Evolutionary conservation across 1,284 basidiomycete genomes (phyloP), one percentile per base, ranked within the genome.

Genomic region (Clitocybe nebularis): DNA sequence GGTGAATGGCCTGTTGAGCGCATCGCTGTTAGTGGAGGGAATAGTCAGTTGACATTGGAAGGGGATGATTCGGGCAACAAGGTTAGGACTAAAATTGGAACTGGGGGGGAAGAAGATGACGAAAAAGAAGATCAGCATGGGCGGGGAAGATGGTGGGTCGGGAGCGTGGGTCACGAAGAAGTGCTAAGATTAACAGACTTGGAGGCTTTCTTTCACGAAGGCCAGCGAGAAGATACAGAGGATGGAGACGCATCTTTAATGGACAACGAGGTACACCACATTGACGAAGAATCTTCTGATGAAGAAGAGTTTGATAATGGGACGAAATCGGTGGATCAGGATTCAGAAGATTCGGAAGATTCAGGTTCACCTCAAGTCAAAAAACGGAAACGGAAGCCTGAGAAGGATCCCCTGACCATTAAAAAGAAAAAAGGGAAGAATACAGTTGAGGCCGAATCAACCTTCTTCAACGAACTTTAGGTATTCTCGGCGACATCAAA

Each of bases 141-240:
- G 34, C 44, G 49, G 22, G 53, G 56, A 11, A 57, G 74, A 3
- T 79, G 79, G 63, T 93, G 92, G 87, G 75, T 95, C 11, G 94
- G 83, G n/a, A 93, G 90, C 59, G 88, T 85, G n/a, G 90, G 89
- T 11, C 93, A 97, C 57, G 93, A 95, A 51, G 89, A 94, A 48
- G 72, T 81, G 21, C 62, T 96, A 50, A 87, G 86, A 60, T 65
- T 97, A 64, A 95, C 91, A 17, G 87, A 95, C 64, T 66, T 97
- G 24, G 77, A 68, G 42, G 73, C 69, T 2, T 74, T 80, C 40
- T 72, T 77, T 49, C 70, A 68, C 29, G 72, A 74, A 10, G 66
- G 66, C 7, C 61, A 59, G 11, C 53, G 58, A 7, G 57, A 61
- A 9, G 67, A 46, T 41, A 58, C 59, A 17, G 66, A 65, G 13